These are phyloP conservation scores for Gastrolobium bilobum DNA, from an alignment of 306 rosid genomes.

Conservation along the genomic window DNA sequence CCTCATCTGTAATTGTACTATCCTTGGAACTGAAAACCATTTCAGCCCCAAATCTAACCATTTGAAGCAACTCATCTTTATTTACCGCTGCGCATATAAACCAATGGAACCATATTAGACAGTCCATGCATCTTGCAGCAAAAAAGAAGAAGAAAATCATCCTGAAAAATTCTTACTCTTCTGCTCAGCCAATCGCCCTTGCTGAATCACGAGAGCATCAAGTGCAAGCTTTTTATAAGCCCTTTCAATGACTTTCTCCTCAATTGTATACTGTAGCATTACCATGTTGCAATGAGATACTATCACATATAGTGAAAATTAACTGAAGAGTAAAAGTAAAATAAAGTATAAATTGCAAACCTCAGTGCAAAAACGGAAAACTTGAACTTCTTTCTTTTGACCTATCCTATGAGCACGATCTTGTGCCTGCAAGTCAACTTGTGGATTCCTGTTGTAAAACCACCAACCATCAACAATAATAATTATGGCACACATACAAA, in stretches of 20 bases:
- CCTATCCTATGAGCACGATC: slow-evolving; percentile 99
- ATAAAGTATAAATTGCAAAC: slow-evolving; percentile 51
- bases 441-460: slow-evolving; percentile 85
- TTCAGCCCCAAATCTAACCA: slow-evolving; percentile 99
- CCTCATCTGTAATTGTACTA: slow-evolving; percentile 96
- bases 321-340: slow-evolving; percentile 26
- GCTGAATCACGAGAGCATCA: slow-evolving; percentile 99
- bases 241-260: slow-evolving; percentile 98
- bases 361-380: slow-evolving; percentile 97
- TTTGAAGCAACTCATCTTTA: slow-evolving; percentile 96
- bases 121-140: slow-evolving; percentile 8
- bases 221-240: slow-evolving; percentile 99
- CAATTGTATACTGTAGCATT: slow-evolving; percentile 84
- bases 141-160: slow-evolving; percentile 21
- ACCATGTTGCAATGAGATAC: slow-evolving; percentile 27
- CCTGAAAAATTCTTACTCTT: slow-evolving; percentile 67
- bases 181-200: slow-evolving; percentile 98
- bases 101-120: slow-evolving; percentile 37
- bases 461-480: slow-evolving; percentile 41
- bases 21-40: slow-evolving; percentile 99
- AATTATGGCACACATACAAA: slow-evolving; percentile 11
- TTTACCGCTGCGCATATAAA: slow-evolving; percentile 81
- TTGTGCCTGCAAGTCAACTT: slow-evolving; percentile 99
- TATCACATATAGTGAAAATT: slow-evolving; percentile 11
- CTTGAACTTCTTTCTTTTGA: slow-evolving; percentile 99